Conservation (phyloP, 768 basidiomycete genomes). For the Ramaria sp. region DNA sequence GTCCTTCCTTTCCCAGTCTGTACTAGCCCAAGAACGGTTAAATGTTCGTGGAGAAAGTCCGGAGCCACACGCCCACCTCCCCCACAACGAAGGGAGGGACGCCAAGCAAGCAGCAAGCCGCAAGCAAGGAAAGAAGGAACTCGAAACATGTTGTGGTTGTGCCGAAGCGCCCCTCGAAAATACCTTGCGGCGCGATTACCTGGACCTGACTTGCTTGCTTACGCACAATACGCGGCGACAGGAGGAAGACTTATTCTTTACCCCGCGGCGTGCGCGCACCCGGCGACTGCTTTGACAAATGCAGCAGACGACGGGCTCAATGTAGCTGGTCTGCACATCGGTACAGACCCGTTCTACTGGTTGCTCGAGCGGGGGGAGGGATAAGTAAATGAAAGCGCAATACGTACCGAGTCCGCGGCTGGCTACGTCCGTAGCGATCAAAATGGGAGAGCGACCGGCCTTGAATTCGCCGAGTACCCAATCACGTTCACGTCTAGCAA, state of each 20-base stretch:
- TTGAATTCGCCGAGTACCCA: constrained; percentile 99
- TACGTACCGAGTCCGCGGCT: constrained; percentile 99
- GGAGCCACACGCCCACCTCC: not conserved
- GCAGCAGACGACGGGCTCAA: not conserved
- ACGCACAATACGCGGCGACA: not conserved
- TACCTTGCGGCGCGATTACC: constrained; percentile 5
- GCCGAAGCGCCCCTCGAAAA: not conserved
- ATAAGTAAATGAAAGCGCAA: constrained; percentile 22
- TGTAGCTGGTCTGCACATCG: not conserved
- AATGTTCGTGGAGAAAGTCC: constrained; percentile 9
- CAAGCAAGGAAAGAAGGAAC: constrained; percentile 1
- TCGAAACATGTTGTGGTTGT: not conserved
- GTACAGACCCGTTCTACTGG: not conserved
- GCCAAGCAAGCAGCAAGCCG: not conserved
- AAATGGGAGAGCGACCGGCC: constrained; percentile 91
- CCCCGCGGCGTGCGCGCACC: not conserved
- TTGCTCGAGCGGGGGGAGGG: not conserved
- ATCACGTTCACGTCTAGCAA: constrained; percentile 82
- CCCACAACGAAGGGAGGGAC: not conserved
- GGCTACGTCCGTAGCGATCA: constrained; percentile 98
- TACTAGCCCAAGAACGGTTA: constrained; percentile 4
- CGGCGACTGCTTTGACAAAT: not conserved
- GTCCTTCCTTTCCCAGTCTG: constrained; percentile 3
- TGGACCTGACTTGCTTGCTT: constrained; percentile 6
- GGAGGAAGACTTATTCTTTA: not conserved